Evolutionary conservation across 2,329 filamentous ascomycete genomes (phyloP).

Genomic region (Geosmithia putterillii): DNA sequence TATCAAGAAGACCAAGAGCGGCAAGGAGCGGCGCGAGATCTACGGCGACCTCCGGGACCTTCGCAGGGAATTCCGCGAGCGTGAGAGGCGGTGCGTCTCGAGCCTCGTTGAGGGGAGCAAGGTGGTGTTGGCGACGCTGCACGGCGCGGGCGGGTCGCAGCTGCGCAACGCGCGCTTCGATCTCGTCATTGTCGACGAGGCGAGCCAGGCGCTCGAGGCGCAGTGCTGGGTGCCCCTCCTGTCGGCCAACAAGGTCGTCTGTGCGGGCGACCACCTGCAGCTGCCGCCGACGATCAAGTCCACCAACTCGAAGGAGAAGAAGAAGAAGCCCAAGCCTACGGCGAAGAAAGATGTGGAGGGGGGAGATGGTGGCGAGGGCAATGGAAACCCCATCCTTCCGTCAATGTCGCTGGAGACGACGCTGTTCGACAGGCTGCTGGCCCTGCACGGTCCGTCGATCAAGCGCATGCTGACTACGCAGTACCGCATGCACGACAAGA

Average conservation of each 20-base stretch:
- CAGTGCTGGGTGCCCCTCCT: slow-evolving; percentile 93
- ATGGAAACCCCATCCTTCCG: slow-evolving; percentile 26
- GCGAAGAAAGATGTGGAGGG: not conserved
- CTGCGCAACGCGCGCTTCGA: slow-evolving; percentile 74
- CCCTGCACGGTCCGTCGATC: slow-evolving; percentile 67
- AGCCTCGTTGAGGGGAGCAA: slow-evolving; percentile 65
- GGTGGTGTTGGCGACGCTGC: slow-evolving; percentile 84
- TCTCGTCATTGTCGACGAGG: slow-evolving; percentile 91
- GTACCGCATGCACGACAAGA: slow-evolving; percentile 94
- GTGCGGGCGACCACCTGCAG: slow-evolving; percentile 90
- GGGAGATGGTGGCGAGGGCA: slow-evolving; percentile 7
- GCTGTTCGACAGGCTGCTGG: slow-evolving; percentile 78
- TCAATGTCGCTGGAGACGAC: slow-evolving; percentile 70
- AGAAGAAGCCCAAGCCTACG: slow-evolving; percentile 12
- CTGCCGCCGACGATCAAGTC: slow-evolving; percentile 92
- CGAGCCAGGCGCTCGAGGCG: slow-evolving; percentile 87
- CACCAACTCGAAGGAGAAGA: slow-evolving; percentile 38
- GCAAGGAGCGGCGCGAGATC: slow-evolving; percentile 66
- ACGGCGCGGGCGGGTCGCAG: slow-evolving; percentile 81
- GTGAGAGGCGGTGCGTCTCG: slow-evolving; percentile 71
- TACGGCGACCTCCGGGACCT: slow-evolving; percentile 79
- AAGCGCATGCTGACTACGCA: slow-evolving; percentile 95
- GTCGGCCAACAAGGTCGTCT: slow-evolving; percentile 68
- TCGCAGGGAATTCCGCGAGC: slow-evolving; percentile 75
- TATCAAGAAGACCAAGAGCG: slow-evolving; percentile 75